Evolutionary conservation across 225 moss, liverwort and hornwort genomes (phyloP).

Genomic region (Antitrichia curtipendula): DNA sequence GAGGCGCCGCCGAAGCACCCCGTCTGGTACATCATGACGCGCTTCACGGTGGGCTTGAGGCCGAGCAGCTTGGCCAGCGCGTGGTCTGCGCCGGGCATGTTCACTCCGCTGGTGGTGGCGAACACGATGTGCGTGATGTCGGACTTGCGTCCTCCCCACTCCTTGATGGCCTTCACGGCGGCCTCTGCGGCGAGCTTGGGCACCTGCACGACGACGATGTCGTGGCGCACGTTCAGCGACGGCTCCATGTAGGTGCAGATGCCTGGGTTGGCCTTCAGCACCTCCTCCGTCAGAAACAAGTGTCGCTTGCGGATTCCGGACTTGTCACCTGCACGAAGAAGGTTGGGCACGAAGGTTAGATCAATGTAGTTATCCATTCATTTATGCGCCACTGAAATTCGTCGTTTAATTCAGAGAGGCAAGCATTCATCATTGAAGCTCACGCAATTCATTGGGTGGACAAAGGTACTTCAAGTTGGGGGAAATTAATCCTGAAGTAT

Average conservation of each 20-base stretch:
- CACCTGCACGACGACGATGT: neutral
- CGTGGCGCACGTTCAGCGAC: neutral
- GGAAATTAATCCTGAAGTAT: neutral
- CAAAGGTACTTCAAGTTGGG: neutral
- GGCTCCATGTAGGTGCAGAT: neutral
- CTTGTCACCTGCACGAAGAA: neutral
- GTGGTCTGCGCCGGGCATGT: conserved; percentile 32
- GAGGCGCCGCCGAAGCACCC: neutral
- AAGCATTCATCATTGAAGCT: neutral
- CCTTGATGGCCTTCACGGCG: neutral
- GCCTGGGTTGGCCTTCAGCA: neutral
- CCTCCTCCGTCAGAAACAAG: neutral
- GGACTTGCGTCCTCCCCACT: neutral
- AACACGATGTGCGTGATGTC: neutral
- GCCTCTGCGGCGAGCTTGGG: neutral
- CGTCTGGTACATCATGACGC: neutral
- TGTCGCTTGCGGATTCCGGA: neutral
- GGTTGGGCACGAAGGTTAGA: neutral
- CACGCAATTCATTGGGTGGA: too few relatives aligned
- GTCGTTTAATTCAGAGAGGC: neutral
- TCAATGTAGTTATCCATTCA: too few relatives aligned
- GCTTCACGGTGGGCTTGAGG: conserved; percentile 21
- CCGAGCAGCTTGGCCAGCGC: conserved; percentile 39
- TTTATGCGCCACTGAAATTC: neutral
- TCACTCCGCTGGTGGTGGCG: conserved; percentile 7